Evolutionary conservation across 2,329 filamentous ascomycete species (phyloP).

Genomic region (Cadophora luteo-olivacea): DNA sequence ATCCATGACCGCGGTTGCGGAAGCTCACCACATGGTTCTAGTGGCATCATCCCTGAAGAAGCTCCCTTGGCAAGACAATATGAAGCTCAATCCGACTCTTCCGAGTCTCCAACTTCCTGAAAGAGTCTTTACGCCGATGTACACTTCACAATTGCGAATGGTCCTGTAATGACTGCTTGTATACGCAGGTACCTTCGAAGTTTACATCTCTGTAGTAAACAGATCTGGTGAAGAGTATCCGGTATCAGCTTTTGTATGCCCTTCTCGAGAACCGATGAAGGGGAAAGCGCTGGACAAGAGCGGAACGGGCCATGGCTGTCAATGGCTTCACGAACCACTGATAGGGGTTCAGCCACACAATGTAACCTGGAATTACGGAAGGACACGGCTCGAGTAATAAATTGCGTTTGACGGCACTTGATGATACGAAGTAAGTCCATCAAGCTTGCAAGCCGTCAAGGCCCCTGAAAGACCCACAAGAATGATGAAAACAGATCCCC

Average conservation of each 20-base stretch:
- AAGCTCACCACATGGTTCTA: conserved; percentile 1
- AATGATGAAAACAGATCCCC: background rate
- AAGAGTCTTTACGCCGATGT: background rate
- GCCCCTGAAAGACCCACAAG: background rate
- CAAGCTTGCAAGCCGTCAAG: background rate
- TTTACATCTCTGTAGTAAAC: no score
- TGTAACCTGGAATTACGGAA: background rate
- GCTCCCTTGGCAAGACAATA: background rate
- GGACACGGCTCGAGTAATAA: background rate
- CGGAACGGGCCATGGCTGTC: background rate
- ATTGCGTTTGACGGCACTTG: conserved; percentile 9
- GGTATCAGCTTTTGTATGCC: background rate
- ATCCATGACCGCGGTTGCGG: background rate
- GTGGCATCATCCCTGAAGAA: conserved; percentile 1
- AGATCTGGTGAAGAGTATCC: background rate
- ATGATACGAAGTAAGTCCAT: background rate
- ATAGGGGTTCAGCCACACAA: background rate
- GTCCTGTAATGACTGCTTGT: background rate
- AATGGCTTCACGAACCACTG: background rate
- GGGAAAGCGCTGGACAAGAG: background rate
- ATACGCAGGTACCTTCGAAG: no score
- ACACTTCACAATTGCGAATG: background rate
- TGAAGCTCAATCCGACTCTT: conserved; percentile 1
- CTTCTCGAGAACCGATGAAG: background rate
- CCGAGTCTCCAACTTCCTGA: conserved; percentile 2